Percentiles rank a stretch among this genome's conserved stretches.
Evolutionary conservation across 2,329 filamentous ascomycete species (phyloP).

Genomic region (Pseudocercospora vitis): DNA sequence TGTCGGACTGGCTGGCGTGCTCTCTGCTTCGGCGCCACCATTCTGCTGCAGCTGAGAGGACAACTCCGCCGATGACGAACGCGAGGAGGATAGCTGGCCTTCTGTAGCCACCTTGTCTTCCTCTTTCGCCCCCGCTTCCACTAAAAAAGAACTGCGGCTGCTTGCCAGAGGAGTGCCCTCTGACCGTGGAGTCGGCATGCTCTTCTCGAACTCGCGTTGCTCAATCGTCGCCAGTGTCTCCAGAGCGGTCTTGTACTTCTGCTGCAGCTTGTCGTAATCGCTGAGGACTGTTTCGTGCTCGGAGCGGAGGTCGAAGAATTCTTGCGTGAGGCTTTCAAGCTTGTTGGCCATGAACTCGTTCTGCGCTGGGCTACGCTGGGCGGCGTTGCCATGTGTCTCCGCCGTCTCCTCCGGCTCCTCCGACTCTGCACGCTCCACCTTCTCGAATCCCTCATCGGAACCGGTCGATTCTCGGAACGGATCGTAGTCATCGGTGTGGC

Average conservation of each 20-base stretch:
- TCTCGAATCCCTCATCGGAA: constrained; percentile 24
- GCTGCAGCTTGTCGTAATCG: constrained; percentile 74
- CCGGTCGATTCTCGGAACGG: constrained; percentile 25
- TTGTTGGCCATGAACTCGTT: constrained; percentile 87
- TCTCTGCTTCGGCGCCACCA: constrained; percentile 41
- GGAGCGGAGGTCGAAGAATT: constrained; percentile 83
- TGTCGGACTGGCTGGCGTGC: constrained; percentile 13
- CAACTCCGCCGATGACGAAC: constrained; percentile 90
- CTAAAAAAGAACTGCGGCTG: constrained; percentile 81
- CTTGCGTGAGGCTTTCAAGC: constrained; percentile 84
- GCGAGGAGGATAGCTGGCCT: constrained; percentile 73
- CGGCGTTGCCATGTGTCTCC: constrained; percentile 22
- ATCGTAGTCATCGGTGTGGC: constrained; percentile 29
- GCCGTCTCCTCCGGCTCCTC: constrained; percentile 12
- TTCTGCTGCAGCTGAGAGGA: constrained; percentile 78
- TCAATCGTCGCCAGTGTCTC: constrained; percentile 76
- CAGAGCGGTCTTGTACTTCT: constrained; percentile 89
- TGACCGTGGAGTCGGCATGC: constrained; percentile 1
- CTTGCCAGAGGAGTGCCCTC: constrained; percentile 52
- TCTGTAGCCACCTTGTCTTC: constrained; percentile 58
- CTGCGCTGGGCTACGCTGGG: constrained; percentile 71
- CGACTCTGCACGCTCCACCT: constrained; percentile 21
- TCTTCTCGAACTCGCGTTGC: constrained; percentile 56
- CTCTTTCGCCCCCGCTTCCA: constrained; percentile 69
- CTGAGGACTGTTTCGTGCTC: constrained; percentile 83